Base-by-base conservation (phyloP, 2,329 filamentous ascomycete species). In the Allantophomopsis cytisporea region DNA sequence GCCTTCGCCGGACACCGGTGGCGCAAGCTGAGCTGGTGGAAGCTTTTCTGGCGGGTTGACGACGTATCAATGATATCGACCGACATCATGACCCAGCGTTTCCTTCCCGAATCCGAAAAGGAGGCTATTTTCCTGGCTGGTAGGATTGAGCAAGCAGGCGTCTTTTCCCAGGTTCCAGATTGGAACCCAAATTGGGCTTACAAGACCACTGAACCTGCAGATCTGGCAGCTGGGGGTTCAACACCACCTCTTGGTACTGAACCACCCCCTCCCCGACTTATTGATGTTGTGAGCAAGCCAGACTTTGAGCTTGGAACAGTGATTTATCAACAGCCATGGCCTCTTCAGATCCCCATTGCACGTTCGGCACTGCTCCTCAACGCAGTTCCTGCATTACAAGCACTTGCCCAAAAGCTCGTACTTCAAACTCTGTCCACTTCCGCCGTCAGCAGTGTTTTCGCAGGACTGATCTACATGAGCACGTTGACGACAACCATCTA, bases 41-140 rank as follows among this genome's bases (percentile, higher is more conserved):
- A 94, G 57, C 70, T 96, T 0, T 87, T 94, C 55, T 94, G 87
- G 87, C 77, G 86, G 15, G 87, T 91, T 17, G 89, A 96, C 54
- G 89, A 95, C 51, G 85, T 95, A 10, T 76, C 77, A 2, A 82
- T 89, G 70, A 77, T 94, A 40, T 79, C 83, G 2, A 75, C 77
- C 1, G 83, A 91, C 49, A 80, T 95, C 43, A 65, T 95, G 3
- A 72, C 74, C 43, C 77, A 79, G 46, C 69, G 73, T 6, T 96
- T 93, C 64, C 69, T 98, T 3, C 73, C 78, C 0, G 72, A 72
- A 3, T 80, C 88, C 0, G 88, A 95, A 58, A 79, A 80, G 49
- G 80, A 78, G 40, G 71, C 86, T n/a, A 80, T 94, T 36, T 94
- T 81, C 59, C 71, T 94, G 2, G 74, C 83, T 6, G 89, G 89